Percentiles rank a stretch among this genome's conserved stretches.
Conservation (phyloP, 1,284 basidiomycete species). For the Vanrija sp. region DNA sequence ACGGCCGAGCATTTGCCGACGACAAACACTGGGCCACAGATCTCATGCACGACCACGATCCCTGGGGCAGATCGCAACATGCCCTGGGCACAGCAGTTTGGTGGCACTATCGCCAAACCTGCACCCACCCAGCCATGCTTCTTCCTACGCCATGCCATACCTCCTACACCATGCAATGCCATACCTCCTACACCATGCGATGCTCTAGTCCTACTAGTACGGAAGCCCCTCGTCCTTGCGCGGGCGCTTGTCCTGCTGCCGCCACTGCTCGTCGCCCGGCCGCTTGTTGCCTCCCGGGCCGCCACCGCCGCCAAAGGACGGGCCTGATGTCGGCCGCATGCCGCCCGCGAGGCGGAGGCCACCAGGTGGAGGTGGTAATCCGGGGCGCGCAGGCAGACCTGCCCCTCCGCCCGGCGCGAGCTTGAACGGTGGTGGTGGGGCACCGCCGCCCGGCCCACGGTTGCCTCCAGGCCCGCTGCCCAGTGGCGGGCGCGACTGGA, state of each 20-base stretch:
- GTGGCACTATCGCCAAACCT: too few relatives aligned
- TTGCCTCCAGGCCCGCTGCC: background rate
- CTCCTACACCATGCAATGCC: too few relatives aligned
- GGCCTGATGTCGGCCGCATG: background rate
- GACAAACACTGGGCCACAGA: too few relatives aligned
- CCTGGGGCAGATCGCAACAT: too few relatives aligned
- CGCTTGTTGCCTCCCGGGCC: background rate
- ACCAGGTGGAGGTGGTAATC: background rate
- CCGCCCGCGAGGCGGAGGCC: background rate
- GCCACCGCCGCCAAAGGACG: conserved; percentile 2
- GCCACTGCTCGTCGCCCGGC: conserved; percentile 7
- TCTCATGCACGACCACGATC: too few relatives aligned
- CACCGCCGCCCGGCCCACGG: background rate
- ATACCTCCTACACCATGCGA: too few relatives aligned
- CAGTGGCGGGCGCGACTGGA: background rate
- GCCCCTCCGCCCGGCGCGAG: conserved; percentile 1
- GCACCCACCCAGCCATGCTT: too few relatives aligned
- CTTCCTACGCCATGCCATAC: too few relatives aligned
- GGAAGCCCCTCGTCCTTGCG: conserved; percentile 5
- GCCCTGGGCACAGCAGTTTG: too few relatives aligned
- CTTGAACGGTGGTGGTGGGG: conserved; percentile 11
- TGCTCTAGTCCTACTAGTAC: background rate
- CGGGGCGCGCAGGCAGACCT: background rate
- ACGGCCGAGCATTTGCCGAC: too few relatives aligned
- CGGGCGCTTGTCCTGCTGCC: conserved; percentile 5